Percentiles rank a stretch among this genome's conserved stretches.
Evolutionary conservation across 352 stramenopile species (phyloP).

Genomic region (Aphanomyces cochlioides): DNA sequence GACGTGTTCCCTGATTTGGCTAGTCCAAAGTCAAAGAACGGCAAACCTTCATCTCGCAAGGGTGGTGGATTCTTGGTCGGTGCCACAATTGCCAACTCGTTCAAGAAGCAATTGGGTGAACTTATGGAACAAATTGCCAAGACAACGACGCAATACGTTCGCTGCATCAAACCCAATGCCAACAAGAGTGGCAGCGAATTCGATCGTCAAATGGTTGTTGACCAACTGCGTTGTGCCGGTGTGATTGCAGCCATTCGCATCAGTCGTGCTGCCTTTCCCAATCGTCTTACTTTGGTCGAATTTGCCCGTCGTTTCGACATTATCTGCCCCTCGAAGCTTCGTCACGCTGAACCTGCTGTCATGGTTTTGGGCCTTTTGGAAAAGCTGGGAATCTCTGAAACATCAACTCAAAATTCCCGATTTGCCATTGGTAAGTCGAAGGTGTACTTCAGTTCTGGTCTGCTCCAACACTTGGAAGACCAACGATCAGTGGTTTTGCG

Average conservation of each 20-base stretch:
- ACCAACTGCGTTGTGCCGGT: slow-evolving; percentile 85
- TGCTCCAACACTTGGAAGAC: slow-evolving; percentile 90
- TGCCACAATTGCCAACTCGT: slow-evolving; percentile 78
- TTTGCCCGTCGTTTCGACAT: slow-evolving; percentile 82
- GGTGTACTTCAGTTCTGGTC: slow-evolving; percentile 84
- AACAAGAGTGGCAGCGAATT: slow-evolving; percentile 81
- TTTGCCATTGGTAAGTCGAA: slow-evolving; percentile 77
- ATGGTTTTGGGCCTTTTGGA: slow-evolving; percentile 80
- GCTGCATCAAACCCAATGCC: slow-evolving; percentile 89
- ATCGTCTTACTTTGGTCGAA: slow-evolving; percentile 87
- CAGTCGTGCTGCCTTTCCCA: slow-evolving; percentile 82
- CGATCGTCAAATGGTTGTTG: slow-evolving; percentile 84
- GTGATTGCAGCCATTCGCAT: slow-evolving; percentile 89
- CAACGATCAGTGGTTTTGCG: slow-evolving; percentile 69
- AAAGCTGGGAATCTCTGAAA: slow-evolving; percentile 42
- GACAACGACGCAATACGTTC: slow-evolving; percentile 85
- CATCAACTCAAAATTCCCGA: slow-evolving; percentile 53
- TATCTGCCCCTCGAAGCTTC: slow-evolving; percentile 67
- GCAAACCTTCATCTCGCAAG: slow-evolving; percentile 41
- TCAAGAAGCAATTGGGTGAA: slow-evolving; percentile 80
- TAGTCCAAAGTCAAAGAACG: slow-evolving; percentile 35
- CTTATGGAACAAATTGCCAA: slow-evolving; percentile 87
- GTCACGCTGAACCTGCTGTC: slow-evolving; percentile 45
- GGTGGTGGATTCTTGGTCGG: slow-evolving; percentile 64
- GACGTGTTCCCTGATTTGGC: slow-evolving; percentile 53